Base-by-base conservation (phyloP, 2,329 filamentous ascomycete genomes). In the Exophiala phaeomuriformis region DNA sequence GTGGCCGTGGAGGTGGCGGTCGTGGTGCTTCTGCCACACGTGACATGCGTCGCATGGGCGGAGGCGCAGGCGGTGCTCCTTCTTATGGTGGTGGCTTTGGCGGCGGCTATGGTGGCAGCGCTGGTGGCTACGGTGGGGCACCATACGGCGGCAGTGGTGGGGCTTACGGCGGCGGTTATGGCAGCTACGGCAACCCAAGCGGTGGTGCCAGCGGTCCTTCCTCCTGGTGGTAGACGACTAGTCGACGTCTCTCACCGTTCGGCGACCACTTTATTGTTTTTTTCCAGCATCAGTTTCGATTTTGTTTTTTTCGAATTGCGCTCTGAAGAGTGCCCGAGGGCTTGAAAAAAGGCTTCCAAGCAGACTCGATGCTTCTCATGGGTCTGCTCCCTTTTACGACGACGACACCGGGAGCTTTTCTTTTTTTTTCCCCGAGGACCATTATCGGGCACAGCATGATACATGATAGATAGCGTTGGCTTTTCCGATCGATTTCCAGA, bases 31-130 rank as follows among this genome's bases (percentile, higher is more conserved):
- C 71, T 68, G 79, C 85, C 65, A 95, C 84, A 72, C 90, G 90
- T 68, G 93, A 97, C 71, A 89, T 93, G 78, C 89, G 93, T 75
- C 90, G 90, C 72, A 82, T 81, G 61, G 68, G 68, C 56, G 67
- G 69, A 45, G 59, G 61, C 39, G 65, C 66, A 61, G 70, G 71
- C 40, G 60, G 64, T 56, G 62, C 66, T 59, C 66, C 71, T 50
- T 71, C 68, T 47, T 68, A 65, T 54, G 66, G 66, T 51, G 63
- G 64, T 49, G 65, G 65, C 49, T 60, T 56, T 49, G 57, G 63
- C 33, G 55, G 59, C 51, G 55, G 62, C 45, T 53, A 54, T 48
- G 55, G 57, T 48, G 61, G 64, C 46, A 58, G 66, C 60, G 60
- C 69, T 60, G 62, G 64, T 50, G 60, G 58, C 46, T 48, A 52